phyloP scores from a whole-genome alignment of 192 early-diverging fungal species.

The Radiomyces spectabilis region DNA sequence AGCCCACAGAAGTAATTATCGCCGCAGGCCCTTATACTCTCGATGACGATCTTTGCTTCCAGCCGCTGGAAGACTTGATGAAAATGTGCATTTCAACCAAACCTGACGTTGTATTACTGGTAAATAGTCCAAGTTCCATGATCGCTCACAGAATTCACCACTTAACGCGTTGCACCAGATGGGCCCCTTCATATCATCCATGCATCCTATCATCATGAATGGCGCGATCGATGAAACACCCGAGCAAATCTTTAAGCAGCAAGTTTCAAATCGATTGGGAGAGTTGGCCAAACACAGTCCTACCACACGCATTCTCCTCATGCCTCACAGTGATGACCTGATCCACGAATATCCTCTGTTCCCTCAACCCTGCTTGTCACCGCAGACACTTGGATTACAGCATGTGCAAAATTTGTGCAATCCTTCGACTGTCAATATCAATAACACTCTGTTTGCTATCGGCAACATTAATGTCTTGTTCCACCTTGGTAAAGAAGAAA shows the following conservation, averaged over 20 bases:
- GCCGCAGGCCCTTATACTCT: conserved; percentile 87
- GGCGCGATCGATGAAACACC: conserved; percentile 49
- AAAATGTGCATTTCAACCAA: conserved; percentile 43
- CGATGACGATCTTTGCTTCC: conserved; percentile 68
- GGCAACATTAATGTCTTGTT: conserved; percentile 71
- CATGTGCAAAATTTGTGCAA: conserved; percentile 37
- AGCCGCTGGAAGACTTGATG: conserved; percentile 78
- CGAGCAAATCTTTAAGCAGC: conserved; percentile 53
- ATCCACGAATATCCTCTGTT: conserved; percentile 66
- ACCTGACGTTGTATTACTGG: conserved; percentile 80
- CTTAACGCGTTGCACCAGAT: conserved; percentile 29
- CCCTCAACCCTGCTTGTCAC: conserved; percentile 76
- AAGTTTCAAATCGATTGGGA: conserved; percentile 51
- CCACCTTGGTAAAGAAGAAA: conserved; percentile 64
- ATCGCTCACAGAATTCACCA: not conserved
- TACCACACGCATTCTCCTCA: conserved; percentile 49
- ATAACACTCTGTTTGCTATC: conserved; percentile 75
- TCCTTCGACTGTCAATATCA: conserved; percentile 76
- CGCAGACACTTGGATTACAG: conserved; percentile 19
- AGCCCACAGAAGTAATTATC: conserved; percentile 48
- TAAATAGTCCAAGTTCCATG: conserved; percentile 11
- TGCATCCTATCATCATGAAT: conserved; percentile 47
- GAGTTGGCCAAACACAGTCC: conserved; percentile 39
- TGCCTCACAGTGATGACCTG: conserved; percentile 75
- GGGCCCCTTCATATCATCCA: conserved; percentile 63